Evolutionary conservation across 768 basidiomycete species (phyloP), one percentile per base, ranked within the genome.

Genomic region (Leccinum barrowsii): DNA sequence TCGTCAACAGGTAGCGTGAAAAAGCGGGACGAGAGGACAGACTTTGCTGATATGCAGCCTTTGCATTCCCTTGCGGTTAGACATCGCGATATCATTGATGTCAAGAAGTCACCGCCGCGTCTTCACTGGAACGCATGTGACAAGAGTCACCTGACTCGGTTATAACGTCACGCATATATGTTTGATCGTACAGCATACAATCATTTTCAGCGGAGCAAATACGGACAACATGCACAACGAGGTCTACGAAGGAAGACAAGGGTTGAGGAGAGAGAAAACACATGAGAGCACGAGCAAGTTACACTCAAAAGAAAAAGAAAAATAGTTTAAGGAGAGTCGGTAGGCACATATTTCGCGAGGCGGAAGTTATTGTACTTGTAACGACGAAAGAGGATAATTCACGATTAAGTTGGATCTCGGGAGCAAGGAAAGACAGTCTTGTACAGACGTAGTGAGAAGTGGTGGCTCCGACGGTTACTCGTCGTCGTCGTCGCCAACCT

Each of bases 401-500:
- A 48, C 24, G 46, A 66, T 73, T 66, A 73, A 42, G 63, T 54
- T 56, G 62, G 52, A 52, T 52, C 30, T 42, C 37, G 42, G 40
- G 22, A 26, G 55, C 26, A 55, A 52, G 42, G 58, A 32, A 37
- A 56, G 62, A 50, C 15, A 13, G 60, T 61, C 59, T 64, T 69
- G 61, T 61, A 55, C 48, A 59, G 50, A 35, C 52, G 42, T 52
- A 44, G 49, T 21, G 35, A 30, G 26, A 52, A 40, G 40, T 42
- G 40, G 8, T 37, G 32, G 56, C 40, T 54, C 42, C 10, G 46
- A 58, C 53, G 66, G 42, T 73, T 68, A 74, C 10, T 80, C 77
- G 1, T 80, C 79, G 46, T 80, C 79, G n/a, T 79, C 80, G 34
- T 72, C 71, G 15, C 10, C 61, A 40, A 7, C 59, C 7, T 67